These are phyloP conservation scores for Phialemoniopsis sp. DNA, from an alignment of 2,329 filamentous ascomycete species.

Conservation along the genomic window DNA sequence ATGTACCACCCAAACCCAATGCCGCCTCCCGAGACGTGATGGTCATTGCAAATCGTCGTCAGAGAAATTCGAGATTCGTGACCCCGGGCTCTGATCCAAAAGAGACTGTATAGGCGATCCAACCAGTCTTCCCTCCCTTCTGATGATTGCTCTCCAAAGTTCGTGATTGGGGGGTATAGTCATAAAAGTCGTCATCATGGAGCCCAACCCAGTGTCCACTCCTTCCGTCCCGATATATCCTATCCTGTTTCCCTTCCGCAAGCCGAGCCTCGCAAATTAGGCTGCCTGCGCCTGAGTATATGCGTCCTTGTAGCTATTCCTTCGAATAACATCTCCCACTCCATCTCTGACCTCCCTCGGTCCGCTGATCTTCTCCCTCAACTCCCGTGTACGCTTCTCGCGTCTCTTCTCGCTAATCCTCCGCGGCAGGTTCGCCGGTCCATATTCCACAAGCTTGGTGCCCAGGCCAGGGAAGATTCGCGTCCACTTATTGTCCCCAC, in stretches of 20 bases:
- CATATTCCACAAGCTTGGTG: slow-evolving; percentile 42
- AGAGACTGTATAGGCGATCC: too few species aligned
- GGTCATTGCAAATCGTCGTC: slow-evolving; percentile 1
- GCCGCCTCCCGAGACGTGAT: too few species aligned
- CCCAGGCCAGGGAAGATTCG: slow-evolving; percentile 31
- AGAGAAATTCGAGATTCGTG: neutral
- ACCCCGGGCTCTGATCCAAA: neutral
- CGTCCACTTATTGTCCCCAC: neutral
- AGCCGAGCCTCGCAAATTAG: neutral
- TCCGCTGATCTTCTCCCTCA: slow-evolving; percentile 56
- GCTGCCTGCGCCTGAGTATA: slow-evolving; percentile 13
- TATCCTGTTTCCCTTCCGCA: neutral
- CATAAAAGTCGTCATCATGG: too few species aligned
- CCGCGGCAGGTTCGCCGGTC: slow-evolving; percentile 47
- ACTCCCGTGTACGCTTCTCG: slow-evolving; percentile 53
- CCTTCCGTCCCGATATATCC: too few species aligned
- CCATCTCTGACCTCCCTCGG: slow-evolving; percentile 56
- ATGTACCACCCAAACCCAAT: too few species aligned
- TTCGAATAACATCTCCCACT: slow-evolving; percentile 51
- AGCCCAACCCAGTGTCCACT: too few species aligned
- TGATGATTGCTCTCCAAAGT: neutral
- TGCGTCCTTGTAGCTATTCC: slow-evolving; percentile 30
- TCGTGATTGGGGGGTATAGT: slow-evolving; percentile 1
- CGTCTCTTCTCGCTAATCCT: slow-evolving; percentile 54
- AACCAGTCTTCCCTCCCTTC: too few species aligned